Evolutionary conservation across 345 rosid species (phyloP), one percentile per base, ranked within the genome.

Genomic region (Mangifera indica): DNA sequence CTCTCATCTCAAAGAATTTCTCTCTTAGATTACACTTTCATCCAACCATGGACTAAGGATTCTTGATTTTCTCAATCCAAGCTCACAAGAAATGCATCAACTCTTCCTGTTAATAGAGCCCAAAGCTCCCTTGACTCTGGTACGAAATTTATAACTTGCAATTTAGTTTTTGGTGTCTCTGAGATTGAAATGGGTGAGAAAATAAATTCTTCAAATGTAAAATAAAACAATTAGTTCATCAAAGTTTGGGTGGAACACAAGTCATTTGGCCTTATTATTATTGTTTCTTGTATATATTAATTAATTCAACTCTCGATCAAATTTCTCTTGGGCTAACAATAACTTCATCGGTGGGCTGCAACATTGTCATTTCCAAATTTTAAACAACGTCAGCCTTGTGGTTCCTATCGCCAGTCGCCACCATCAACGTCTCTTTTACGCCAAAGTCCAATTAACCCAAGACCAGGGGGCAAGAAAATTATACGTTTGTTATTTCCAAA

Each of bases 111-210:
- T 20, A 69, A 87, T 62, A 83, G 87, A 78, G 91, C 92, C 14
- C 86, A 84, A 76, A 75, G 74, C 79, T 74, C 84, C 70, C 80
- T 81, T 22, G 89, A 93, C 68, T 79, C 82, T 22, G 89, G 96
- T 90, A 87, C 63, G 26, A 7, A 17, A 34, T 34, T 51, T 5
- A 9, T 18, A 10, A 18, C 3, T 2, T 34, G 20, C 2, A 6
- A 5, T n/a, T n/a, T 46, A 14, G 32, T 44, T 60, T 25, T 71
- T 4, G 6, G 2, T n/a, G n/a, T 20, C 42, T 52, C 13, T 29
- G 8, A 22, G 56, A 57, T 22, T 34, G 37, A 34, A 34, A 34
- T 34, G 37, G 55, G 24, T 58, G 45, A 13, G n/a, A n/a, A n/a
- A n/a, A n/a, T n/a, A n/a, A n/a, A n/a, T n/a, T n/a, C n/a, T n/a